Conservation (phyloP, 148 eudicot genomes). For the Diospyros kaki region DNA sequence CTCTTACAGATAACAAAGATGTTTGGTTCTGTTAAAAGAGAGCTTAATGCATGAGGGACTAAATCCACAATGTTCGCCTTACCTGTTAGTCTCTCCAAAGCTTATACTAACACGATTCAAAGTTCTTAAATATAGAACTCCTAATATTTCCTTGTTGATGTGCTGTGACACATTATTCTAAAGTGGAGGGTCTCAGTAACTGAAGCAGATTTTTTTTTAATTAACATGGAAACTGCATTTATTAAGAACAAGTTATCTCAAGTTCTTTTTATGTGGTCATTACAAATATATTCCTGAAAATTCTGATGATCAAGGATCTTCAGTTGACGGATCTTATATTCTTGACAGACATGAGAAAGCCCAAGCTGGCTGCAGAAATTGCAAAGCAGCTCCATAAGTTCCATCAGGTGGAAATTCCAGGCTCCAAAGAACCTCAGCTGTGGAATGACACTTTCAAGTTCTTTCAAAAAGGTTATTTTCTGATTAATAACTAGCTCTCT, state of each 20-base stretch:
- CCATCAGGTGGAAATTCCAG: constrained; percentile 84
- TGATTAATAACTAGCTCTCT: constrained; percentile 7
- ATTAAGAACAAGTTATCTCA: too few species aligned
- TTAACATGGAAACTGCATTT: too few species aligned
- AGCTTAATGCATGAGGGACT: not conserved
- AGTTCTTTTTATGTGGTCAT: not conserved
- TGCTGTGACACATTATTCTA: not conserved
- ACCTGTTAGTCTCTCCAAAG: not conserved
- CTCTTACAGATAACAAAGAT: not conserved
- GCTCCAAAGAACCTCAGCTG: constrained; percentile 84
- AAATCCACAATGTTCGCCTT: not conserved
- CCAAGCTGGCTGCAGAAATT: constrained; percentile 71
- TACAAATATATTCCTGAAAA: not conserved
- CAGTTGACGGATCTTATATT: constrained; percentile 9
- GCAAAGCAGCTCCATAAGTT: constrained; percentile 83
- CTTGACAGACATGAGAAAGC: constrained; percentile 75
- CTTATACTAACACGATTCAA: not conserved
- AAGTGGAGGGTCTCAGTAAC: constrained; percentile 1
- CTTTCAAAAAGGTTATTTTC: constrained; percentile 55
- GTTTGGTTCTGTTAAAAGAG: not conserved
- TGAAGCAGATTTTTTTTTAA: not conserved
- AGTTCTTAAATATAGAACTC: not conserved
- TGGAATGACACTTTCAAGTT: constrained; percentile 80
- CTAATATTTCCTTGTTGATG: not conserved
- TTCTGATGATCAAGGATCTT: constrained; percentile 2